Conservation (phyloP, 495 filamentous ascomycete genomes). For the Penicillium silybi region DNA sequence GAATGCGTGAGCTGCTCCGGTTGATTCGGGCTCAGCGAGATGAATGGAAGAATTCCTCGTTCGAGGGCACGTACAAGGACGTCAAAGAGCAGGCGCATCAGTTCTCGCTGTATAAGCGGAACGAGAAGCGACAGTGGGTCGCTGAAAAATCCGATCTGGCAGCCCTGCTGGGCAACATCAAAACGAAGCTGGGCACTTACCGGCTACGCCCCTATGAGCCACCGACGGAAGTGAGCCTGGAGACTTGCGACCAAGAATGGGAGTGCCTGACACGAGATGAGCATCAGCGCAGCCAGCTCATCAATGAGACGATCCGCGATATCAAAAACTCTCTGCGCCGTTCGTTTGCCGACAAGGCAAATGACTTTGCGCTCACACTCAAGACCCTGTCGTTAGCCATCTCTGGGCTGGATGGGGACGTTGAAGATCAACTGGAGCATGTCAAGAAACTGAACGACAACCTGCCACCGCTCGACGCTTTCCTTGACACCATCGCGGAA, state of each 20-base stretch:
- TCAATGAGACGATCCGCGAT: constrained; percentile 96
- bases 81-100: constrained; percentile 80
- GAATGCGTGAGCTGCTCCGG: constrained; percentile 75
- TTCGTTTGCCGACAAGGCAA: constrained; percentile 92
- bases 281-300: constrained; percentile 80
- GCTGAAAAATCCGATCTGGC: constrained; percentile 95
- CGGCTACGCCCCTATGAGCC: constrained; percentile 86
- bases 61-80: constrained; percentile 89
- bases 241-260: constrained; percentile 82
- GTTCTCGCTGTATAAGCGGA: constrained; percentile 84
- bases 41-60: constrained; percentile 71
- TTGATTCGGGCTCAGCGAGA: constrained; percentile 68
- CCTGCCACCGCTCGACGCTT: constrained; percentile 81
- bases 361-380: constrained; percentile 91
- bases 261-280: constrained; percentile 70
- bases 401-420: constrained; percentile 89
- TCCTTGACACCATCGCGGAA: constrained; percentile 74
- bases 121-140: constrained; percentile 88
- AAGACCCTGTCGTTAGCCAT: constrained; percentile 91
- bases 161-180: constrained; percentile 94
- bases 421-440: constrained; percentile 87
- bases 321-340: constrained; percentile 94
- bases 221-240: constrained; percentile 71
- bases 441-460: constrained; percentile 75
- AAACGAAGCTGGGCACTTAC: constrained; percentile 95